These are phyloP conservation scores for Selaginella moellendorffii DNA, from an alignment of 75 land plant species.

Conservation along the genomic window DNA sequence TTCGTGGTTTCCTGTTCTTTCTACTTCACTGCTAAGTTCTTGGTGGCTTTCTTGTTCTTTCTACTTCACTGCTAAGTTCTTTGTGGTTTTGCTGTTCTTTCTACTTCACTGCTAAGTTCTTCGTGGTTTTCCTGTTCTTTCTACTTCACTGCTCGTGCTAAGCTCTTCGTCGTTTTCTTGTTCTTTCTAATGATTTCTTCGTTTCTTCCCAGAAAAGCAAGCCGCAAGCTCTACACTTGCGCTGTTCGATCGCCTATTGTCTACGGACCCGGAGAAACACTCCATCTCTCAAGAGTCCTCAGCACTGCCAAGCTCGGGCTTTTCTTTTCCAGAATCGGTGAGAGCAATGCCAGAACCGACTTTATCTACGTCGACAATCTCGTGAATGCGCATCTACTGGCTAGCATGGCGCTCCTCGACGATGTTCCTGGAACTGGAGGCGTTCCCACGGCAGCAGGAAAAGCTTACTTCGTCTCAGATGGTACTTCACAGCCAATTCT, in stretches of 20 bases:
- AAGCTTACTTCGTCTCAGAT: constrained; percentile 84
- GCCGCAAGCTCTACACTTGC: constrained; percentile 61
- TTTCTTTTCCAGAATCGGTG: constrained; percentile 44
- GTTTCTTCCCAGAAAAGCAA: constrained; percentile 31
- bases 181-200: no score
- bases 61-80: no score
- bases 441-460: constrained; percentile 63
- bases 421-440: constrained; percentile 58
- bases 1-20: neutral
- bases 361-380: constrained; percentile 90
- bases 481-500: constrained; percentile 33
- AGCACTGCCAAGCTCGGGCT: constrained; percentile 55
- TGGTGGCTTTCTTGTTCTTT: no score
- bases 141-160: no score
- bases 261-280: constrained; percentile 90
- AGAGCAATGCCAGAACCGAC: constrained; percentile 44
- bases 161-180: no score
- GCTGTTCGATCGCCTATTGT: constrained; percentile 83
- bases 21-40: no score
- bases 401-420: constrained; percentile 91
- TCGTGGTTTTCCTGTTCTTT: no score
- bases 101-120: no score
- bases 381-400: constrained; percentile 66
- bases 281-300: constrained; percentile 68
- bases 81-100: no score